phyloP scores from a whole-genome alignment of 2,329 filamentous ascomycete genomes.

The Clonostachys byssicola region DNA sequence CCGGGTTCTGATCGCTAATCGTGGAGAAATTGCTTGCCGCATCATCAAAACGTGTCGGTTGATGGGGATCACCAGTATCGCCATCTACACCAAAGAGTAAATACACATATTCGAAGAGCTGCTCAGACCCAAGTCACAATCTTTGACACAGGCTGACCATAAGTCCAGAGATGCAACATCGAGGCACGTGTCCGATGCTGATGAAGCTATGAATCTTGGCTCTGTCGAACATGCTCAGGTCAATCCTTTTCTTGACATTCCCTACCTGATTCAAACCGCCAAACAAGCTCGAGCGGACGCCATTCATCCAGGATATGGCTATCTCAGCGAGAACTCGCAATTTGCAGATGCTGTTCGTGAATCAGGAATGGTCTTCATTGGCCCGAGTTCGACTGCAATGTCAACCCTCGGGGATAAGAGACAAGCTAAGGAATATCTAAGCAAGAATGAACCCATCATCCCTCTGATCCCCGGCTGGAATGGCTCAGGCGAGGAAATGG shows the following conservation, averaged over 20 bases:
- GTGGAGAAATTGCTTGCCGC: slow-evolving; percentile 71
- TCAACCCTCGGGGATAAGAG: slow-evolving; percentile 30
- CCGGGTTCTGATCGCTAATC: slow-evolving; percentile 62
- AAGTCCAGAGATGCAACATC: slow-evolving; percentile 49
- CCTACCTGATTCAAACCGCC: slow-evolving; percentile 51
- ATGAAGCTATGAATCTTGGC: slow-evolving; percentile 61
- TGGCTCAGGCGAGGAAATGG: slow-evolving; percentile 10
- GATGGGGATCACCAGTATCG: slow-evolving; percentile 64
- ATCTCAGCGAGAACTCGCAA: slow-evolving; percentile 58
- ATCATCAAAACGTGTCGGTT: slow-evolving; percentile 64
- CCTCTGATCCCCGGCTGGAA: slow-evolving; percentile 26
- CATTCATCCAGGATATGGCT: slow-evolving; percentile 65
- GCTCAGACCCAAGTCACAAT: too few species aligned
- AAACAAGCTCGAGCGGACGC: slow-evolving; percentile 44
- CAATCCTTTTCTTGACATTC: slow-evolving; percentile 62
- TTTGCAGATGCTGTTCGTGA: slow-evolving; percentile 50
- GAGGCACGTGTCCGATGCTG: slow-evolving; percentile 65
- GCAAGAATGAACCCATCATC: slow-evolving; percentile 20
- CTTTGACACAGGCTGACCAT: too few species aligned
- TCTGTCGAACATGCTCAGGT: slow-evolving; percentile 25
- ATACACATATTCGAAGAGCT: too few species aligned
- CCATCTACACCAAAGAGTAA: slow-evolving; percentile 57
- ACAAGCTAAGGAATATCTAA: slow-evolving; percentile 19
- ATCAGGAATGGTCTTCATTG: slow-evolving; percentile 55
- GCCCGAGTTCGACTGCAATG: slow-evolving; percentile 45